Percentiles rank a stretch among this genome's conserved stretches.
Conservation (phyloP, 2,329 filamentous ascomycete species). For the Pseudocercospora fuligena region DNA sequence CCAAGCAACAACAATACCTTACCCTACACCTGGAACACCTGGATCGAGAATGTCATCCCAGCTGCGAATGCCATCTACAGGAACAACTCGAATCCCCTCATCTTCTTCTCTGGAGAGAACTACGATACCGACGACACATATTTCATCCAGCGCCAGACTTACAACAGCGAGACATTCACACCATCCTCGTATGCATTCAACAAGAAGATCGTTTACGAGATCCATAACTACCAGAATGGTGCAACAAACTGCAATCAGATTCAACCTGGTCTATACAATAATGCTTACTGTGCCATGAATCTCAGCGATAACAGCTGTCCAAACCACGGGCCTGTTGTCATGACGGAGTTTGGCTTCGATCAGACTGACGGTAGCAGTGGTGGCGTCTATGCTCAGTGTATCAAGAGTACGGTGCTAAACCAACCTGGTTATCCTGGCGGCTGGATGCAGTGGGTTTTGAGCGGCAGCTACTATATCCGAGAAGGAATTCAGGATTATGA, state of each 20-base stretch:
- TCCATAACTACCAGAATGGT: conserved; percentile 64
- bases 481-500: conserved; percentile 60
- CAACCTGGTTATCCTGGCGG: conserved; percentile 56
- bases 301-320: conserved; percentile 25
- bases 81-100: conserved; percentile 57
- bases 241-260: conserved; percentile 45
- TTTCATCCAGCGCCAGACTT: conserved; percentile 41
- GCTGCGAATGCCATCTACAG: conserved; percentile 57
- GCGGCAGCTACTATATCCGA: conserved; percentile 59
- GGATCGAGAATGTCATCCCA: conserved; percentile 55
- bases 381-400: conserved; percentile 58
- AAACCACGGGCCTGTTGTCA: conserved; percentile 50
- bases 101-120: conserved; percentile 64
- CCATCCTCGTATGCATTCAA: conserved; percentile 56
- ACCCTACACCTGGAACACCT: conserved; percentile 40
- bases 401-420: conserved; percentile 55
- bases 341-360: conserved; percentile 62
- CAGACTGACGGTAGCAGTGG: conserved; percentile 55
- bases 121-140: conserved; percentile 61
- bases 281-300: conserved; percentile 60
- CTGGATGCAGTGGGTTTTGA: conserved; percentile 61
- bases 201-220: conserved; percentile 62
- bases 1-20: conserved; percentile 35
- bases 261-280: conserved; percentile 53
- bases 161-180: conserved; percentile 52